Evolutionary conservation across 805 yeast species (phyloP).

Genomic region (Ogataea sp.): DNA sequence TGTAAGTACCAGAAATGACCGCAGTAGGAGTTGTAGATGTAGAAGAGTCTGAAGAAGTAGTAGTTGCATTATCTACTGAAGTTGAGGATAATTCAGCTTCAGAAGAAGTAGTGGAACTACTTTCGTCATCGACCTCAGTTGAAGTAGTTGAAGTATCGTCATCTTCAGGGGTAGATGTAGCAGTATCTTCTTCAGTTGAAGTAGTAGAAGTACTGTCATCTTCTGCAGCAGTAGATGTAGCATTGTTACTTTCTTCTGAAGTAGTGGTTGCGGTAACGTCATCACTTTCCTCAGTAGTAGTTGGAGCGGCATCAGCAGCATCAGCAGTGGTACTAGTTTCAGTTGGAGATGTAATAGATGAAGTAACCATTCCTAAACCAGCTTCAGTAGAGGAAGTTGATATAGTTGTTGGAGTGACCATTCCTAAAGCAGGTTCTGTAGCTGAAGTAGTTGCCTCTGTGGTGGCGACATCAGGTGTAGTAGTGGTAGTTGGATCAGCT

Average conservation of each 20-base stretch:
- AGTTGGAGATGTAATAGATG: background rate
- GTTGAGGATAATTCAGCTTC: background rate
- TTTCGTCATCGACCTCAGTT: background rate
- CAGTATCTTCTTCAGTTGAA: background rate
- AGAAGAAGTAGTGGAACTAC: background rate
- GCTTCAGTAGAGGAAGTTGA: background rate
- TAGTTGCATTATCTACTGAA: background rate
- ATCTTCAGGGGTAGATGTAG: background rate
- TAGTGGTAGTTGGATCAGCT: background rate
- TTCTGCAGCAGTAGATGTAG: background rate
- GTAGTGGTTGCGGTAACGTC: background rate
- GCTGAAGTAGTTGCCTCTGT: too few relatives aligned
- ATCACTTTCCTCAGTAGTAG: background rate
- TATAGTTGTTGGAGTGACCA: background rate
- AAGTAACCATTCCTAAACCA: too few relatives aligned
- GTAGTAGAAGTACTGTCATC: background rate
- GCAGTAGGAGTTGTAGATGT: too few relatives aligned
- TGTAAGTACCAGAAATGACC: too few relatives aligned
- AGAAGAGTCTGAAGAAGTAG: background rate
- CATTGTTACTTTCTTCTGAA: background rate
- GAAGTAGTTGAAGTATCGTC: background rate
- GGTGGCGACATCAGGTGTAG: too few relatives aligned
- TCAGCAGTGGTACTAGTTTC: background rate
- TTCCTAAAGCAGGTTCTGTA: too few relatives aligned
- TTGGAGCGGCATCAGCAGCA: background rate